A percentile compares a stretch with the other conserved stretches of the same genome.
These are phyloP conservation scores for Colletotrichum spaethianum DNA, from an alignment of 2,329 filamentous ascomycete genomes.

Conservation along the genomic window DNA sequence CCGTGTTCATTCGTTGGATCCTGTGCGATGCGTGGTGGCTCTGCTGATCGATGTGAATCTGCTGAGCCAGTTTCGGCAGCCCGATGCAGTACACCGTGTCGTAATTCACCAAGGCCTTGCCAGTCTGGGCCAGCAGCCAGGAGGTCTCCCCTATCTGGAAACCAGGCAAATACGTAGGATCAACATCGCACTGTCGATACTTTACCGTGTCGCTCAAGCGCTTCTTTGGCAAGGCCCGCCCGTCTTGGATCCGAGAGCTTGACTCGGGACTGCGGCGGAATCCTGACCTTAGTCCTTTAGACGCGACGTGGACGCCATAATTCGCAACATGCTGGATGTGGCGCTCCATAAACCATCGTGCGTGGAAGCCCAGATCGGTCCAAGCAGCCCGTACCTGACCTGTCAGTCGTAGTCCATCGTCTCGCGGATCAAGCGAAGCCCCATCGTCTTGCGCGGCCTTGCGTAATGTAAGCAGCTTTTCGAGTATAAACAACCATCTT, in stretches of 20 bases:
- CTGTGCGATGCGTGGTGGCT: neutral
- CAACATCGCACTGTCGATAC: neutral
- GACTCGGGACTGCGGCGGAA: slow-evolving; percentile 4
- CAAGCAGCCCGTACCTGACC: neutral
- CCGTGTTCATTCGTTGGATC: neutral
- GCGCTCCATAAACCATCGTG: slow-evolving; percentile 1
- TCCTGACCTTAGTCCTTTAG: neutral
- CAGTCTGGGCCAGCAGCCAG: neutral
- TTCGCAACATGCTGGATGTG: neutral
- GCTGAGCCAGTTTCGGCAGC: neutral
- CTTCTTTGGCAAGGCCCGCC: neutral
- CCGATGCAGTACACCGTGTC: neutral
- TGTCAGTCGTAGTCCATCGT: neutral
- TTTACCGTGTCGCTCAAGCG: neutral
- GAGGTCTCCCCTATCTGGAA: neutral
- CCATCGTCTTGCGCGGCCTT: neutral
- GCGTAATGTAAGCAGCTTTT: slow-evolving; percentile 1
- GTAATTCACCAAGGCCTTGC: neutral
- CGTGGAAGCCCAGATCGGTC: slow-evolving; percentile 15
- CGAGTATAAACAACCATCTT: slow-evolving; percentile 1
- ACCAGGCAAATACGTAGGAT: neutral
- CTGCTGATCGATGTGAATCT: neutral
- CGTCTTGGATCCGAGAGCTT: neutral
- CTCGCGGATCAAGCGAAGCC: neutral
- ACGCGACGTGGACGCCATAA: slow-evolving; percentile 6